Evolutionary conservation across 2,329 filamentous ascomycete species (phyloP), one percentile per base, ranked within the genome.

Genomic region (Lecanicillium sp.): DNA sequence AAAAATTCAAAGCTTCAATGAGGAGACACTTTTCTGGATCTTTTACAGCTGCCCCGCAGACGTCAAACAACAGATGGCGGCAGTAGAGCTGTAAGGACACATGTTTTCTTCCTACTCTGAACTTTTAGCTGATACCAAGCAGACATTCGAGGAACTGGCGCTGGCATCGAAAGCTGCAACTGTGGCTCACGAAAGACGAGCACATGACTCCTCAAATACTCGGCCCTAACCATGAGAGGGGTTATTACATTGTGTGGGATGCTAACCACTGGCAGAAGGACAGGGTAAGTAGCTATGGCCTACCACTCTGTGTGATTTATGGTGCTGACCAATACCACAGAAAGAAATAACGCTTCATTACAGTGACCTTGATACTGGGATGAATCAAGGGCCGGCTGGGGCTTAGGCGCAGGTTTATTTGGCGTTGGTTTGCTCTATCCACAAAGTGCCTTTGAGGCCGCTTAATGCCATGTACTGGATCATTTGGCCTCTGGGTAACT

Each of bases 181-280:
- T 81, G 17, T 83, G 79, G 79, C 59, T 83, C 36, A 82, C 79
- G 5, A 82, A 82, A 56, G 79, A 82, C 49, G 77, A 81, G 41
- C 63, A 76, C 47, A 77, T 81, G 74, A 69, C 73, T 32, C 78
- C 78, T 20, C 74, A 78, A 42, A 65, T 71, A 13, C 56, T 82
- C 32, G 74, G 73, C 38, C 68, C 69, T 11, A 72, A 64, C 37
- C 72, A 77, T 36, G 79, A 83, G 57, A 72, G 77, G 43, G 79
- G 79, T 1, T 81, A 74, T 57, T 83, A 82, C 53, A 71, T 81
- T 43, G 70, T 82, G 41, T 83, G 79, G 72, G 77, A 81, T 48
- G 72, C 74, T 8, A 61, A 60, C n/a, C 66, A 64, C 38, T 82
- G 78, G 78, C 68, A 70, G 34, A 77, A 78, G 55, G 75, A 81